Conservation (phyloP, 495 filamentous ascomycete species). For the Baudoinia panamericana region DNA sequence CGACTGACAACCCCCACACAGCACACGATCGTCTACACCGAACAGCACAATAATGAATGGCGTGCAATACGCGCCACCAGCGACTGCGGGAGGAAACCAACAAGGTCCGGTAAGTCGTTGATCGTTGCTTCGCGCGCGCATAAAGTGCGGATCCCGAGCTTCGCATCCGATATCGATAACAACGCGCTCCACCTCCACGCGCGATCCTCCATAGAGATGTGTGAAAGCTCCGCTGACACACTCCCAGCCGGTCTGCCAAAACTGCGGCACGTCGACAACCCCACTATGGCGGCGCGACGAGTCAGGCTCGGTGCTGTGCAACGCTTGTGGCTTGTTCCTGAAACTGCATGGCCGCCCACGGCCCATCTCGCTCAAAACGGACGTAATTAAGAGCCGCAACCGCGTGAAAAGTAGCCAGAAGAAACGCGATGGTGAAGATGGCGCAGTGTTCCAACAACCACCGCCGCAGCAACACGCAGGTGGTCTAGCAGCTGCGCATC, state of each 20-base stretch:
- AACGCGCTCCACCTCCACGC: too few species aligned
- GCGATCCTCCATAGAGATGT: too few species aligned
- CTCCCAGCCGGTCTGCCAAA: conserved; percentile 87
- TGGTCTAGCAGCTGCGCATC: conserved; percentile 44
- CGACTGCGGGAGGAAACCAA: conserved; percentile 16
- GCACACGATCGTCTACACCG: conserved; percentile 15
- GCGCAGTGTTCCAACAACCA: neutral
- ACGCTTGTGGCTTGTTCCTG: conserved; percentile 91
- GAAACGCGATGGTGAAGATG: conserved; percentile 50
- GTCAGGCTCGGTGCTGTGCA: conserved; percentile 92
- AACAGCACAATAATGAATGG: conserved; percentile 12
- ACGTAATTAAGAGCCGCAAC: conserved; percentile 99
- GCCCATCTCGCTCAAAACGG: conserved; percentile 93
- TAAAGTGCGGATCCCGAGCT: neutral
- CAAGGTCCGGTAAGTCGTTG: conserved; percentile 16
- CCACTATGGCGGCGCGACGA: conserved; percentile 97
- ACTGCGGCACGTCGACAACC: conserved; percentile 90
- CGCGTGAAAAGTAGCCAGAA: conserved; percentile 81
- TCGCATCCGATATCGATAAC: conserved; percentile 9
- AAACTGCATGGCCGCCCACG: conserved; percentile 90
- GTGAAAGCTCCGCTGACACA: neutral
- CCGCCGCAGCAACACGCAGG: conserved; percentile 21
- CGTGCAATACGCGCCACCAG: conserved; percentile 18
- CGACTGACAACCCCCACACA: neutral
- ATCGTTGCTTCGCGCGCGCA: neutral